Percentiles rank a stretch among this genome's conserved stretches.
phyloP scores from a whole-genome alignment of 345 rosid species.

The Eucalyptus paniculata region DNA sequence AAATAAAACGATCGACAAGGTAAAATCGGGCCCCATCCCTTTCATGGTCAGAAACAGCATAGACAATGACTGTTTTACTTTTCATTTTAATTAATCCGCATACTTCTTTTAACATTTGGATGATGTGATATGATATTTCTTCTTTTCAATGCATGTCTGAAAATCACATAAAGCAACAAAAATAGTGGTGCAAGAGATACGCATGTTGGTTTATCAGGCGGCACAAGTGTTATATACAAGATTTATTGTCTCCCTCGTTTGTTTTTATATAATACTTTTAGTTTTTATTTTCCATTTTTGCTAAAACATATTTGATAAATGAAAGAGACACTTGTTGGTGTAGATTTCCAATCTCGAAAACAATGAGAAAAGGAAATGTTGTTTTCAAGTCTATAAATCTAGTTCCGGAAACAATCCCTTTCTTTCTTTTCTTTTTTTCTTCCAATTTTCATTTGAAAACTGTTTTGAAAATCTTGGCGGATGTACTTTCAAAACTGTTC shows the following conservation, averaged over 20 bases:
- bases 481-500: not conserved
- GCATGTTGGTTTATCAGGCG: not conserved
- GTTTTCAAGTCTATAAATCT: not conserved
- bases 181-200: not conserved
- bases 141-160: not conserved
- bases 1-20: not conserved
- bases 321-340: not conserved
- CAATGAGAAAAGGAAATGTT: not conserved
- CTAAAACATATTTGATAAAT: not conserved
- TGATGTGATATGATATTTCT: not conserved
- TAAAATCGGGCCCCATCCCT: not conserved
- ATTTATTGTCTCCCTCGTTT: not conserved
- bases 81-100: not conserved
- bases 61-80: not conserved
- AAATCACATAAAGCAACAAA: not conserved
- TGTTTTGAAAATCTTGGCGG: not conserved
- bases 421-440: not conserved
- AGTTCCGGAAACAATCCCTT: not conserved
- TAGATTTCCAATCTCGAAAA: not conserved
- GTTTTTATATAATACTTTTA: not conserved
- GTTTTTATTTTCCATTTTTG: not conserved
- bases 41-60: not conserved
- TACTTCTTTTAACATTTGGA: not conserved
- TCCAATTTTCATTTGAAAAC: not conserved
- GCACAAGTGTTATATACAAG: not conserved